Evolutionary conservation across 306 rosid genomes (phyloP).

Genomic region (Trichosanthes cucumerina): DNA sequence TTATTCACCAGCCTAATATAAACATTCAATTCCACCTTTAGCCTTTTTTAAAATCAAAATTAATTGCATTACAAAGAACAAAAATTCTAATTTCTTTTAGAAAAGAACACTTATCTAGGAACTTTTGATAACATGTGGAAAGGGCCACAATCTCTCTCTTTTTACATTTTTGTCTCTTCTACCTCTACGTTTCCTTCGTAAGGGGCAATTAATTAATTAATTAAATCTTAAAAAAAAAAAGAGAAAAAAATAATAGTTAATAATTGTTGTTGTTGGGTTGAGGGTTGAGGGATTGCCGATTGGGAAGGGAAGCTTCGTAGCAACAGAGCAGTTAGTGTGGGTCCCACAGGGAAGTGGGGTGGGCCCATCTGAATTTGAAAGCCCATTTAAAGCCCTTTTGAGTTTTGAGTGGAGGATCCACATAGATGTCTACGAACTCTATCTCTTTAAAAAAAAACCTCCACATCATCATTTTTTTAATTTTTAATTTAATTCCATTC

Average conservation of each 20-base stretch:
- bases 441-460: conserved; percentile 8
- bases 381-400: conserved; percentile 25
- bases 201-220: background rate
- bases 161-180: background rate
- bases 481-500: background rate
- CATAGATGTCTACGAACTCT: conserved; percentile 16
- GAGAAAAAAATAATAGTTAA: background rate
- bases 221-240: background rate
- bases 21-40: background rate
- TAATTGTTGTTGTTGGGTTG: background rate
- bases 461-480: background rate
- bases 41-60: no score
- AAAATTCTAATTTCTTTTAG: background rate
- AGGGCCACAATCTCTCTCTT: background rate
- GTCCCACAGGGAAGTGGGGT: background rate
- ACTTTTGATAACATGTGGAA: background rate
- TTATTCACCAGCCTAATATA: background rate
- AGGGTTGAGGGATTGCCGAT: background rate
- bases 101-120: background rate
- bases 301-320: background rate
- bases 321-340: background rate
- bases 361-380: conserved; percentile 36
- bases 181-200: background rate
- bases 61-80: background rate
- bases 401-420: conserved; percentile 43